Percentiles rank a stretch among this genome's conserved stretches.
These are phyloP conservation scores for Cadophora sp. DNA, from an alignment of 2,329 filamentous ascomycete genomes.

Conservation along the genomic window DNA sequence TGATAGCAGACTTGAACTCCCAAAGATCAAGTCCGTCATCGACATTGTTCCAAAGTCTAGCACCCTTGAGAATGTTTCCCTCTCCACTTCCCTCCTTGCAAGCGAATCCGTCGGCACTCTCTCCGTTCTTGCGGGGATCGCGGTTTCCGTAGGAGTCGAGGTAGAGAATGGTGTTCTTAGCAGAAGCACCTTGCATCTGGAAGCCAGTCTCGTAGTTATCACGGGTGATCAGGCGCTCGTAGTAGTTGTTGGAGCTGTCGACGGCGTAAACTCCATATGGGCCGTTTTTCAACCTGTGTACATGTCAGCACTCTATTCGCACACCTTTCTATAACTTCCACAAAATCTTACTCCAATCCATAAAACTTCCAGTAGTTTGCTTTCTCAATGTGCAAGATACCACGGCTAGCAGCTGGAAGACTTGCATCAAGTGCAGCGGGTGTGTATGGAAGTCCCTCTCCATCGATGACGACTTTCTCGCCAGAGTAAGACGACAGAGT, in stretches of 20 bases:
- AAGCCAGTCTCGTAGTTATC: slow-evolving; percentile 51
- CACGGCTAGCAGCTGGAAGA: slow-evolving; percentile 51
- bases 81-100: slow-evolving; percentile 55
- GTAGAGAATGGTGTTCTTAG: slow-evolving; percentile 51
- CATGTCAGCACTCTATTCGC: background rate
- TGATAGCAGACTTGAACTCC: slow-evolving; percentile 52
- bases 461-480: slow-evolving; percentile 55
- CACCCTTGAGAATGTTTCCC: slow-evolving; percentile 54
- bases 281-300: slow-evolving; percentile 39
- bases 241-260: slow-evolving; percentile 47
- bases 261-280: slow-evolving; percentile 49
- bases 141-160: slow-evolving; percentile 54
- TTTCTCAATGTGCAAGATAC: slow-evolving; percentile 55
- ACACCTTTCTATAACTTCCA: background rate
- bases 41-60: slow-evolving; percentile 58
- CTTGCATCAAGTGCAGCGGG: slow-evolving; percentile 50
- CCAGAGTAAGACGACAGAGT: slow-evolving; percentile 51
- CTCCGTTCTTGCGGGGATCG: slow-evolving; percentile 58
- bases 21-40: slow-evolving; percentile 56
- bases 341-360: slow-evolving; percentile 43
- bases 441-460: slow-evolving; percentile 50
- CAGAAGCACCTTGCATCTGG: slow-evolving; percentile 46
- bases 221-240: slow-evolving; percentile 47
- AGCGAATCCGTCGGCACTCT: slow-evolving; percentile 57
- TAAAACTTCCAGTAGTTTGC: slow-evolving; percentile 56